These are phyloP conservation scores for Xylaria hypoxylon DNA, from an alignment of 2,329 filamentous ascomycete genomes.

Conservation along the genomic window DNA sequence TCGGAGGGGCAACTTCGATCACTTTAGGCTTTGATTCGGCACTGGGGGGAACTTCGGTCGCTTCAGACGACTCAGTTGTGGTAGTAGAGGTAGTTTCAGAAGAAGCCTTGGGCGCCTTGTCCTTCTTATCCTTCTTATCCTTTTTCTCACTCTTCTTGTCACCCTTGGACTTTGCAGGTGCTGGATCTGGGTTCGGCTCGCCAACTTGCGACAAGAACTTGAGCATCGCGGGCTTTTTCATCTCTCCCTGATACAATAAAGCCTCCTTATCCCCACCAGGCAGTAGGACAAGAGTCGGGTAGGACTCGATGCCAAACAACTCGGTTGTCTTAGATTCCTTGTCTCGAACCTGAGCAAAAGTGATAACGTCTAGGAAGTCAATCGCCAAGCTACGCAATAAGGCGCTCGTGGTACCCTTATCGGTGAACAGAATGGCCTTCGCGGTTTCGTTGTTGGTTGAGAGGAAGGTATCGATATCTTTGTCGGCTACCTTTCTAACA, in stretches of 20 bases:
- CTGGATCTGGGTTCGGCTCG: constrained; percentile 79
- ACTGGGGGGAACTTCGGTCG: constrained; percentile 52
- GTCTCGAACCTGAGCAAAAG: constrained; percentile 83
- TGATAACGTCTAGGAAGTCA: constrained; percentile 85
- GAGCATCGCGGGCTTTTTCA: constrained; percentile 86
- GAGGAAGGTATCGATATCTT: constrained; percentile 81
- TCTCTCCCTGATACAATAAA: constrained; percentile 81
- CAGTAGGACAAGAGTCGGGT: constrained; percentile 84
- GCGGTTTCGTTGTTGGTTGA: constrained; percentile 73
- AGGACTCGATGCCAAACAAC: constrained; percentile 80
- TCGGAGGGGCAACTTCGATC: constrained; percentile 68
- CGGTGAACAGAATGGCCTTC: constrained; percentile 92
- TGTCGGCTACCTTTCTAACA: constrained; percentile 83
- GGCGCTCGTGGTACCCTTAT: constrained; percentile 89
- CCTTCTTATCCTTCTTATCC: constrained; percentile 52
- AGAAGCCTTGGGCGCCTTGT: constrained; percentile 60
- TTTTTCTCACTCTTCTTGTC: constrained; percentile 52
- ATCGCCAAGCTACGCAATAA: constrained; percentile 87
- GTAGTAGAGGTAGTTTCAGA: constrained; percentile 55
- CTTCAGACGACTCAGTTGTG: constrained; percentile 51
- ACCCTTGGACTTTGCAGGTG: constrained; percentile 45
- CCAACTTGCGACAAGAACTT: constrained; percentile 85
- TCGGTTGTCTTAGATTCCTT: constrained; percentile 80
- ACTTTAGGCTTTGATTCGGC: constrained; percentile 61
- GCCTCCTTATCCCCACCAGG: constrained; percentile 76